phyloP scores from a whole-genome alignment of 306 rosid genomes.

The Malus sieversii region DNA sequence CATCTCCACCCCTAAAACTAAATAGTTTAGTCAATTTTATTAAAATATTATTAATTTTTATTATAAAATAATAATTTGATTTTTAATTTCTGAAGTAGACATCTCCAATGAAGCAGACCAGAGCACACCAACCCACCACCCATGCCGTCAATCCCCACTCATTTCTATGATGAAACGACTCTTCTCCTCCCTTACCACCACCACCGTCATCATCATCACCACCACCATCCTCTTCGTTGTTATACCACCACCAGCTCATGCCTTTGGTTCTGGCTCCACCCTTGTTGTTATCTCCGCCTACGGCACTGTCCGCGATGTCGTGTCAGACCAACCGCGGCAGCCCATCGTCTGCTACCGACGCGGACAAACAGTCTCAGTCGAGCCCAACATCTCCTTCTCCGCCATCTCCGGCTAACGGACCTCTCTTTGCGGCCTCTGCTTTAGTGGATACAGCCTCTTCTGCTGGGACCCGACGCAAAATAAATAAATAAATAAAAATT shows the following conservation, averaged over 20 bases:
- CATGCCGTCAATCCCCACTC: slow-evolving; percentile 13
- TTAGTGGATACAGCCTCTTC: slow-evolving; percentile 36
- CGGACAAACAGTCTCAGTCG: slow-evolving; percentile 24
- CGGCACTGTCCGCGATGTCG: not conserved
- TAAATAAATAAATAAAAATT: no score
- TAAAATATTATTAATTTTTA: not conserved
- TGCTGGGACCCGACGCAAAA: no score
- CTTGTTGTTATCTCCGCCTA: slow-evolving; percentile 23
- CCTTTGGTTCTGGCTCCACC: no score
- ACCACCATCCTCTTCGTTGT: slow-evolving; percentile 15
- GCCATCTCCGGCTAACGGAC: slow-evolving; percentile 54
- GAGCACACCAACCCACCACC: slow-evolving; percentile 23
- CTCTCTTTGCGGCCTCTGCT: slow-evolving; percentile 56
- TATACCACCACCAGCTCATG: slow-evolving; percentile 17
- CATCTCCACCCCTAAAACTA: no score
- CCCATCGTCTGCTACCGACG: slow-evolving; percentile 49
- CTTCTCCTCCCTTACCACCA: slow-evolving; percentile 8
- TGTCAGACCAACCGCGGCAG: slow-evolving; percentile 30
- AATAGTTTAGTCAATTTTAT: no score
- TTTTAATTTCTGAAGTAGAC: slow-evolving; percentile 4
- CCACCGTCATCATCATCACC: not conserved
- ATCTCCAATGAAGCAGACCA: slow-evolving; percentile 13
- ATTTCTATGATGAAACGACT: slow-evolving; percentile 52
- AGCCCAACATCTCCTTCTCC: slow-evolving; percentile 48
- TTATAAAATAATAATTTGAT: no score